A percentile compares a stretch with the other conserved stretches of the same genome.
Conservation (phyloP, 352 stramenopile species). For the Globisporangium cylindrosporum region DNA sequence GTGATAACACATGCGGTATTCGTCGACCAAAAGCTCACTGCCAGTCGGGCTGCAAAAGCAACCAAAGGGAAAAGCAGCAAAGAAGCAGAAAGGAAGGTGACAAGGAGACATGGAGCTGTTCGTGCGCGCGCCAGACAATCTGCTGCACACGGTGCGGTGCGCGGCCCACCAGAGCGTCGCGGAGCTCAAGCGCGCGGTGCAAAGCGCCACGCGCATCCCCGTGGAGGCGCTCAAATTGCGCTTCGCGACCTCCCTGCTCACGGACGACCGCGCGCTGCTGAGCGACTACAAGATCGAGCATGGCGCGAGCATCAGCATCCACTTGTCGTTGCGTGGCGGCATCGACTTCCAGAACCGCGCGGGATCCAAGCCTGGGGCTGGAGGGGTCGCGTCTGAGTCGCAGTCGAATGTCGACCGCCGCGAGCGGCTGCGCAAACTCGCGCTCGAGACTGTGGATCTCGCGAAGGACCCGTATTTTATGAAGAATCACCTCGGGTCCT, state of each 20-base stretch:
- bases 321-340: conserved; percentile 20
- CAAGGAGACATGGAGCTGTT: conserved; percentile 24
- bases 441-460: conserved; percentile 98
- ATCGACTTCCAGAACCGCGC: conserved; percentile 89
- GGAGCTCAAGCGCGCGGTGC: conserved; percentile 21
- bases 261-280: conserved; percentile 20
- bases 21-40: neutral
- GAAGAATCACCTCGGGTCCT: conserved; percentile 98
- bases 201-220: conserved; percentile 20
- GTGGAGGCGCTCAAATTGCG: conserved; percentile 20
- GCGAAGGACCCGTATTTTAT: conserved; percentile 99
- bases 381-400: conserved; percentile 73
- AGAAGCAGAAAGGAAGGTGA: neutral
- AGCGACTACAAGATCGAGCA: conserved; percentile 18
- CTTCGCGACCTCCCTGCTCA: conserved; percentile 21
- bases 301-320: conserved; percentile 19
- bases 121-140: conserved; percentile 20
- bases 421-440: conserved; percentile 95
- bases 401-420: conserved; percentile 92
- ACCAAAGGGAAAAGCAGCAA: neutral
- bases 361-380: conserved; percentile 75
- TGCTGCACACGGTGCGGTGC: conserved; percentile 19
- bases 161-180: conserved; percentile 10
- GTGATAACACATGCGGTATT: neutral
- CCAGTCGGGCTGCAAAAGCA: neutral